Evolutionary conservation across 192 early-diverging fungal genomes (phyloP).

Genomic region (Coemansia sp.): DNA sequence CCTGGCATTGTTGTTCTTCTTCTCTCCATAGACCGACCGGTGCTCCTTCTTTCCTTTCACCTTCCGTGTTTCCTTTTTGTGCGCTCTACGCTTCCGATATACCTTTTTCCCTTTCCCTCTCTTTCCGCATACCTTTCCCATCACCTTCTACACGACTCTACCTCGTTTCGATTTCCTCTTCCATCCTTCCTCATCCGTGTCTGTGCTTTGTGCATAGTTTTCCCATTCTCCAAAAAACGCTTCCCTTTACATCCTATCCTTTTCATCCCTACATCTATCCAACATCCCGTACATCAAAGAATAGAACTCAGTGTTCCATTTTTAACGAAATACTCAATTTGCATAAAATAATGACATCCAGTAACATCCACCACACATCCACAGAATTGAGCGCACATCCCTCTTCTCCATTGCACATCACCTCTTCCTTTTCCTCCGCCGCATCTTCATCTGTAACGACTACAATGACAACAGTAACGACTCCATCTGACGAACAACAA

Average conservation of each 20-base stretch:
- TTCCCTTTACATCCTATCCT: too few relatives aligned
- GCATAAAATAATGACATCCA: background rate
- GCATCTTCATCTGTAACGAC: background rate
- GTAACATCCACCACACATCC: background rate
- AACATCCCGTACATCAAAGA: background rate
- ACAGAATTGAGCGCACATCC: background rate
- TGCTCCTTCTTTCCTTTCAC: background rate
- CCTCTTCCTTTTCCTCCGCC: background rate
- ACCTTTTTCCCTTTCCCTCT: slow-evolving; percentile 1
- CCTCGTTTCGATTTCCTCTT: background rate
- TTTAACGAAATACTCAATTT: background rate
- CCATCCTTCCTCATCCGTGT: background rate
- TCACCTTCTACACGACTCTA: background rate
- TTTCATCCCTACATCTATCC: background rate
- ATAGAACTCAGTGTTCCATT: background rate
- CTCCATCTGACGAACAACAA: background rate
- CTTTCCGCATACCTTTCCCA: slow-evolving; percentile 3
- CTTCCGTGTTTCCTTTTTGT: slow-evolving; percentile 1
- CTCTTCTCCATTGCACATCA: background rate
- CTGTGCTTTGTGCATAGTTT: slow-evolving; percentile 4
- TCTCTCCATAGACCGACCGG: background rate
- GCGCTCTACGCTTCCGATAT: slow-evolving; percentile 5
- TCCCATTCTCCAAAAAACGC: background rate
- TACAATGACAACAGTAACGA: background rate
- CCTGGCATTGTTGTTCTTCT: slow-evolving; percentile 1